These are phyloP conservation scores for Coprinellus micaceus DNA, from an alignment of 768 basidiomycete genomes.

Conservation along the genomic window DNA sequence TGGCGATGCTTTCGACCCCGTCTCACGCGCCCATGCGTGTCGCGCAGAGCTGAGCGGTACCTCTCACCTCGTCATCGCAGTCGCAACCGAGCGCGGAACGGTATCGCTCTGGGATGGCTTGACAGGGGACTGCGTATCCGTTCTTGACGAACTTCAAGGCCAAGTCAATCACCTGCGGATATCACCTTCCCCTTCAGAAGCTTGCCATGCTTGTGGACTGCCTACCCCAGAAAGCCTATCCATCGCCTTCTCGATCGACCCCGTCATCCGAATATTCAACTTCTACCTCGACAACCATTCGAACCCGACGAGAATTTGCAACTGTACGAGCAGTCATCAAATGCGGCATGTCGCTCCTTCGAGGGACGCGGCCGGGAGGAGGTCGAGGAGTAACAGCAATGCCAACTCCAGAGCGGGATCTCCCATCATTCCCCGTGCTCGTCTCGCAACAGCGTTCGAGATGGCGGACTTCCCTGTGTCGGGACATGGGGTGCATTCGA, in stretches of 20 bases:
- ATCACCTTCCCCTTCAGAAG: slow-evolving; percentile 47
- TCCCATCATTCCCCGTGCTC: slow-evolving; percentile 45
- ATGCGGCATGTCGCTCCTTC: slow-evolving; percentile 43
- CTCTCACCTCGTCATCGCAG: slow-evolving; percentile 52
- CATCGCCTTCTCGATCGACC: slow-evolving; percentile 62
- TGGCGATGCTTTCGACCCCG: slow-evolving; percentile 54
- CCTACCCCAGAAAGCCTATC: slow-evolving; percentile 61
- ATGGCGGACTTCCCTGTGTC: slow-evolving; percentile 70
- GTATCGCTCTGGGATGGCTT: slow-evolving; percentile 74
- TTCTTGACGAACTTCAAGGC: slow-evolving; percentile 59
- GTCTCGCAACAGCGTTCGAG: slow-evolving; percentile 47
- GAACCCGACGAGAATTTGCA: slow-evolving; percentile 64
- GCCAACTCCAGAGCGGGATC: slow-evolving; percentile 42
- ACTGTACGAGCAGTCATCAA: slow-evolving; percentile 54
- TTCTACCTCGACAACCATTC: slow-evolving; percentile 53
- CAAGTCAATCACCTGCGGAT: slow-evolving; percentile 59
- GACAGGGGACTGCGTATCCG: slow-evolving; percentile 59
- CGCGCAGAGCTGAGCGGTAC: slow-evolving; percentile 47
- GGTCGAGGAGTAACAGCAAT: slow-evolving; percentile 63
- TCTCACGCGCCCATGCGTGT: slow-evolving; percentile 52
- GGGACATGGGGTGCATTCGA: slow-evolving; percentile 72
- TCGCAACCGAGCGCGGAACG: slow-evolving; percentile 61
- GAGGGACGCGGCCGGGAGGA: slow-evolving; percentile 45
- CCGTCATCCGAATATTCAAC: slow-evolving; percentile 63
- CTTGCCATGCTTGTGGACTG: slow-evolving; percentile 71